Base-by-base conservation (phyloP, 2,329 filamentous ascomycete genomes). In the Nothophoma quercina region DNA sequence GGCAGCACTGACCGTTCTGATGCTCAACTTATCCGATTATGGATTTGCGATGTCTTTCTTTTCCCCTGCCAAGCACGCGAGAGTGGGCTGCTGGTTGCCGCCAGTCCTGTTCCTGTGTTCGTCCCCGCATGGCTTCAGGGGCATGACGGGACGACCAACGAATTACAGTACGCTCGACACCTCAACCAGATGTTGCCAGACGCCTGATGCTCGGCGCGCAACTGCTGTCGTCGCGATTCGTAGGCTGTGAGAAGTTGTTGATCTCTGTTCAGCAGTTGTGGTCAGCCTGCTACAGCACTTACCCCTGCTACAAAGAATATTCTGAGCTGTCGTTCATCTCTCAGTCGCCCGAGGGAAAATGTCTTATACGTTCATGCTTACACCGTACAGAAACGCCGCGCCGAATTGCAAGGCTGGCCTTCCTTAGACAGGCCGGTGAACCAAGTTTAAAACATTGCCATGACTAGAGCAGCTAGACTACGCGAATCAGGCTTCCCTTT, bases 31-130 rank as follows among this genome's bases (percentile, higher is more conserved):
- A 43, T 48, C 32, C 50, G 18, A 34, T 29, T 43, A 28, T 53
- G 50, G 50, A 38, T 42, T 38, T 21, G 43, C 32, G 26, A 34
- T 44, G 32, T 52, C 52, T 58, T 42, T 40, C 36, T 45, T 56
- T 51, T 63, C 65, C 64, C 70, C 69, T 73, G 70, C 69, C 68
- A 73, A 73, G 70, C 23, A 26, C 16, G 22, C 46, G 22, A 51
- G 36, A 45, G 60, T 57, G 57, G 55, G 44, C 32, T 55, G 26
- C 41, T 41, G 46, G 42, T 34, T 46, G 50, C 54, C 60, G 64
- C 62, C 47, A 63, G 56, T 54, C 63, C 60, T 68, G 68, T 69
- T 67, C 63, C 62, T 68, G 59, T 46, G 25, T 42, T 36, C 35
- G 26, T 47, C 54, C 60, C 61, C 58, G 59, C 56, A 64, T 50